Evolutionary conservation across 139 green algal genomes (phyloP).

Genomic region (Chlorella sp.): DNA sequence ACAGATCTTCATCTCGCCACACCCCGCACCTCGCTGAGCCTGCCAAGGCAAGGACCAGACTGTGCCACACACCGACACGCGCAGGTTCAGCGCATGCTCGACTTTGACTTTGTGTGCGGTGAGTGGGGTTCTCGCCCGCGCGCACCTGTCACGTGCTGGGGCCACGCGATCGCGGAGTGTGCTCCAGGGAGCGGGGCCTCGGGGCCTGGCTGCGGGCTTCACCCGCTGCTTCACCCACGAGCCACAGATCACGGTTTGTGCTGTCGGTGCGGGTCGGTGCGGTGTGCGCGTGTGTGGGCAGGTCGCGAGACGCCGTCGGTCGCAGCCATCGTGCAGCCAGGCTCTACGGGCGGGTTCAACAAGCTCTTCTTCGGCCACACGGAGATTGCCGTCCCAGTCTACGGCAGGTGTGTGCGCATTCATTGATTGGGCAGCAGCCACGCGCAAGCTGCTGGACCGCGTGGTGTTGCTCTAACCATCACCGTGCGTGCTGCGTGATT

Average conservation of each 20-base stretch:
- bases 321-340: slow-evolving; percentile 77
- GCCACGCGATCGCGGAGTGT: too few relatives aligned
- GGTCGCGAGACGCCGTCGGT: slow-evolving; percentile 75
- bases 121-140: slow-evolving; percentile 6
- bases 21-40: too few relatives aligned
- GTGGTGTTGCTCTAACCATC: too few relatives aligned
- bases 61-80: too few relatives aligned
- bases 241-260: not conserved
- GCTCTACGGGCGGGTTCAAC: slow-evolving; percentile 74
- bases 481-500: not conserved
- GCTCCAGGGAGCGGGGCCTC: too few relatives aligned
- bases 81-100: slow-evolving; percentile 87
- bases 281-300: slow-evolving; percentile 21
- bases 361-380: slow-evolving; percentile 91
- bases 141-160: too few relatives aligned
- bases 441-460: too few relatives aligned
- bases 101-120: slow-evolving; percentile 93
- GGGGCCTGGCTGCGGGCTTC: too few relatives aligned
- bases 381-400: slow-evolving; percentile 83
- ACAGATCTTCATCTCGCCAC: too few relatives aligned
- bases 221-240: not conserved
- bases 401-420: slow-evolving; percentile 61
- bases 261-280: not conserved
- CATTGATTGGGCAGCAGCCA: too few relatives aligned
- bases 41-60: too few relatives aligned